phyloP scores from a whole-genome alignment of 2,329 filamentous ascomycete species.

The Whalleya microplaca region DNA sequence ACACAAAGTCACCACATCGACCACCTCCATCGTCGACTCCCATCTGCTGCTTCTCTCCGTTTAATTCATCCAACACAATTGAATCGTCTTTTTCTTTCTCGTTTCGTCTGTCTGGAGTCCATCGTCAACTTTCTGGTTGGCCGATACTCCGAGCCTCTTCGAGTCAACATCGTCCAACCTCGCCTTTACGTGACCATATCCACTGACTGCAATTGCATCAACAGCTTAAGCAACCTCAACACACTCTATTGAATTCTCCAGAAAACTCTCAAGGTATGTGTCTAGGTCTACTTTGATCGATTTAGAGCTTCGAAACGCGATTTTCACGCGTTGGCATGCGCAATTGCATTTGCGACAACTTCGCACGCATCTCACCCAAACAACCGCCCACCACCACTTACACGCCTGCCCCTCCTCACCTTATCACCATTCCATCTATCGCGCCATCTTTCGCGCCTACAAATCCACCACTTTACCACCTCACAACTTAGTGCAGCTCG shows the following conservation, averaged over 20 bases:
- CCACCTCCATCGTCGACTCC: constrained; percentile 13
- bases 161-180: constrained; percentile 26
- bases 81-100: constrained; percentile 9
- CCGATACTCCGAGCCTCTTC: constrained; percentile 21
- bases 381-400: constrained; percentile 8
- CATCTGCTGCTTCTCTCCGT: constrained; percentile 3
- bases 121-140: constrained; percentile 5
- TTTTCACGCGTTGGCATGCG: constrained; percentile 36
- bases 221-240: constrained; percentile 42
- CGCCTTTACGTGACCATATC: constrained; percentile 18
- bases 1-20: constrained; percentile 44
- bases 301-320: constrained; percentile 42
- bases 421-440: constrained; percentile 7
- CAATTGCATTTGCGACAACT: constrained; percentile 47
- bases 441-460: constrained; percentile 8
- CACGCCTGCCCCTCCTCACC: constrained; percentile 22
- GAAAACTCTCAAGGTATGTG: constrained; percentile 43
- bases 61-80: constrained; percentile 13
- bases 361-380: constrained; percentile 29
- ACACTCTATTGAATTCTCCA: constrained; percentile 18
- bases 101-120: constrained; percentile 15
- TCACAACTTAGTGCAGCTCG: background rate
- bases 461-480: background rate
- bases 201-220: constrained; percentile 34
- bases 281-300: constrained; percentile 24